Base-by-base conservation (phyloP, 2,329 filamentous ascomycete genomes). In the Fusarium solani-melongenae region DNA sequence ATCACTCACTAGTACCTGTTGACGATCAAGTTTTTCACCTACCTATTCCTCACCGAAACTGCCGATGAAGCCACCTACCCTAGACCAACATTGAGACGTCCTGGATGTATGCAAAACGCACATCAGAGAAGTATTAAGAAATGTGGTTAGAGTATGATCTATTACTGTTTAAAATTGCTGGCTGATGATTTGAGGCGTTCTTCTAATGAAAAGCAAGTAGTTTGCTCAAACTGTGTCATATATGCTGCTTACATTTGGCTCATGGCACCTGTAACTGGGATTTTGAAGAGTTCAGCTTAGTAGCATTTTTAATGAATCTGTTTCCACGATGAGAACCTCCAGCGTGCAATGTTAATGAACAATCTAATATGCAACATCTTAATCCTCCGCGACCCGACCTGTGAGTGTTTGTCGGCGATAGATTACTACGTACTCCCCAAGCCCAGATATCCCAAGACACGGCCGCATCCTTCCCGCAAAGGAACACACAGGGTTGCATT, bases 341-440 rank as follows among this genome's bases (percentile, higher is more conserved):
- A 20, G 17, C 9, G 17, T 29, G 0, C 0, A n/a, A n/a, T 1
- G 2, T 6, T 5, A 31, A 5, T 29, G 46, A 51, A 31, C 9
- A 31, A 51, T 31, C 1, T 8, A n/a, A n/a, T 51, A 31, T 31
- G 17, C 0, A 51, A 3, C 1, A 12, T 51, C 0, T 51, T 31
- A 51, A 51, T 29, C 15, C 24, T 31, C 27, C 46, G 27, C 46
- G 46, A 51, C 27, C n/a, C 7, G n/a, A 6, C 14, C 29, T 12
- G 11, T 12, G 36, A 69, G 20, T 24, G n/a, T 69, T 17, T 31
- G 64, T 74, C 67, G 27, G 34, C 38, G 64, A 63, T 71, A 61
- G 41, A 66, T 57, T 69, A 31, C 39, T 22, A 44, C 15, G 5
- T 49, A 27, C 46, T 60, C 55, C 17, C 49, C 34, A 31, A 44